Conservation (phyloP, 495 filamentous ascomycete species). For the Schizothecium vesticola region DNA sequence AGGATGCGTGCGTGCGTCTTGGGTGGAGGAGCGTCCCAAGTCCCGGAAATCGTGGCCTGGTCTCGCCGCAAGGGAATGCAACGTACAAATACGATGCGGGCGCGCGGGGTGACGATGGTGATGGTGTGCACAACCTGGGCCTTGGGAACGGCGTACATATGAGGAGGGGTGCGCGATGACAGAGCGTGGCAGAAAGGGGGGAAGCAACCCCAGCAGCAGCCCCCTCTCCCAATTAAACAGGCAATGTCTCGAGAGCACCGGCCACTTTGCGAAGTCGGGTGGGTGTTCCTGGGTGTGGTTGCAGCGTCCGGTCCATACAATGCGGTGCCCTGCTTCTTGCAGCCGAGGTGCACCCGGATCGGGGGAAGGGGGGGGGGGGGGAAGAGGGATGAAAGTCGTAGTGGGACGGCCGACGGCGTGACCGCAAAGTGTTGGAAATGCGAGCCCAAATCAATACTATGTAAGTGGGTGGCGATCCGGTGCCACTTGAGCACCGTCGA, state of each 20-base stretch:
- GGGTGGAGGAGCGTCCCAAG: conserved; percentile 5
- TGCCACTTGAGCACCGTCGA: background rate
- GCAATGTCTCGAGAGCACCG: background rate
- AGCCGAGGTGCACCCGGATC: background rate
- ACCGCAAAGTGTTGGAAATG: background rate
- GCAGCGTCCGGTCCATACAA: background rate
- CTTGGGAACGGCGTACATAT: conserved; percentile 10
- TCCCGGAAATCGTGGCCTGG: conserved; percentile 12
- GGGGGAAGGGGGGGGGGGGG: background rate
- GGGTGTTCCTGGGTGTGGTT: conserved; percentile 14
- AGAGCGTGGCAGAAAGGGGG: background rate
- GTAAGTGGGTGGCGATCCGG: background rate
- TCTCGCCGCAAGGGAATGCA: conserved; percentile 24
- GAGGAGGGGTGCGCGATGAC: background rate
- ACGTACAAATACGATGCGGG: conserved; percentile 17
- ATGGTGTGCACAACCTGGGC: conserved; percentile 18
- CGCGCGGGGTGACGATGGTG: conserved; percentile 8
- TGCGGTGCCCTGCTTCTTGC: background rate
- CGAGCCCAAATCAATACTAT: background rate
- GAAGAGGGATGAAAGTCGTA: background rate
- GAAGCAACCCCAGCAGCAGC: background rate
- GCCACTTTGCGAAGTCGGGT: background rate
- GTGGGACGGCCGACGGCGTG: background rate
- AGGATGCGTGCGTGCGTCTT: background rate
- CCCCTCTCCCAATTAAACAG: background rate